Conservation (phyloP, 257 asterid genomes). For the Catharanthus roseus region DNA sequence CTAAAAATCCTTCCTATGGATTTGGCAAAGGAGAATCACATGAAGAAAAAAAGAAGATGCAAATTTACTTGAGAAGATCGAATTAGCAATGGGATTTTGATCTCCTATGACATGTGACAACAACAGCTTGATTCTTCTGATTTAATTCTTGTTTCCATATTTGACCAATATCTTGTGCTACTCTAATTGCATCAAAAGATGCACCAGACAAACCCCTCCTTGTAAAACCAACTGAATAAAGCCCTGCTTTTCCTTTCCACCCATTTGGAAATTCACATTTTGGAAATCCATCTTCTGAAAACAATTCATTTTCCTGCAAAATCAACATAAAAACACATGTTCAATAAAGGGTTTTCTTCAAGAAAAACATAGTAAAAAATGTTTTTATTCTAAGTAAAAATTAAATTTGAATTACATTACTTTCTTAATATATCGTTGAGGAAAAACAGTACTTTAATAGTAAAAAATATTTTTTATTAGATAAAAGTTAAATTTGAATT, state of each 20-base stretch:
- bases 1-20: conserved; percentile 4
- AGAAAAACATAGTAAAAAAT: no score
- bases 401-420: no score
- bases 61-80: neutral
- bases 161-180: conserved; percentile 67
- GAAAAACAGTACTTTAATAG: no score
- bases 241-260: conserved; percentile 84
- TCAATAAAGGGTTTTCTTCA: neutral
- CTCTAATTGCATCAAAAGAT: conserved; percentile 60
- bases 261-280: conserved; percentile 71
- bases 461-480: no score
- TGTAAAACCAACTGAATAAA: conserved; percentile 86
- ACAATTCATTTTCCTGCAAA: conserved; percentile 63
- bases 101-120: conserved; percentile 38
- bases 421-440: no score
- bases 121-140: conserved; percentile 47
- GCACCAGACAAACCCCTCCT: conserved; percentile 90
- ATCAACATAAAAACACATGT: neutral
- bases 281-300: conserved; percentile 68
- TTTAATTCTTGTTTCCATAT: conserved; percentile 70
- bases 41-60: neutral
- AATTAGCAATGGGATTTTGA: conserved; percentile 33
- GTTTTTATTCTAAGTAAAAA: no score
- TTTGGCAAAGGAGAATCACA: conserved; percentile 20
- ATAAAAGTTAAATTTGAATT: no score